Evolutionary conservation across 1,284 basidiomycete genomes (phyloP).

Genomic region (Fomitopsis palustris): DNA sequence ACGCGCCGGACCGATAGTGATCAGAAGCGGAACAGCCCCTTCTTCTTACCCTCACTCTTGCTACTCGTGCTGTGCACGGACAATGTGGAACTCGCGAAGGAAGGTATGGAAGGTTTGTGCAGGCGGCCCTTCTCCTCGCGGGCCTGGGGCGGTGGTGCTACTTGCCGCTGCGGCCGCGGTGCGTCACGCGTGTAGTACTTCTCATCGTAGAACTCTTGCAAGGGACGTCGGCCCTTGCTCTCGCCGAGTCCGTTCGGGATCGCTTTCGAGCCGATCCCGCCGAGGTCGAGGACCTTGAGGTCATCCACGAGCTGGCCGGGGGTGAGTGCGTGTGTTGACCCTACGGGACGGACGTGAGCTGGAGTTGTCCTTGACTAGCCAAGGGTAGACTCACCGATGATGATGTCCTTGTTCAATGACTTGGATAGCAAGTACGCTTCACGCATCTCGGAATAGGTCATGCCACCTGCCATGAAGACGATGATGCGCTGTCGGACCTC

Average conservation of each 20-base stretch:
- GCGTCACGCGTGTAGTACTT: slow-evolving; percentile 68
- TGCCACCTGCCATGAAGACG: slow-evolving; percentile 92
- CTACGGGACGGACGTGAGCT: slow-evolving; percentile 37
- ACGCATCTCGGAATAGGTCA: slow-evolving; percentile 95
- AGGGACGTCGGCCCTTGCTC: slow-evolving; percentile 44
- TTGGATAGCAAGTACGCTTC: slow-evolving; percentile 82
- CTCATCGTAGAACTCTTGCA: slow-evolving; percentile 76
- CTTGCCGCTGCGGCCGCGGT: slow-evolving; percentile 43
- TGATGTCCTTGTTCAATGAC: slow-evolving; percentile 81
- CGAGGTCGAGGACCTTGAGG: slow-evolving; percentile 80
- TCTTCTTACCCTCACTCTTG: slow-evolving; percentile 57
- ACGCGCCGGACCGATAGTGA: background rate
- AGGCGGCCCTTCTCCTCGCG: slow-evolving; percentile 19
- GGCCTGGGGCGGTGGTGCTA: slow-evolving; percentile 30
- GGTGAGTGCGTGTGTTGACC: slow-evolving; percentile 86
- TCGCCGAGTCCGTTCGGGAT: slow-evolving; percentile 74
- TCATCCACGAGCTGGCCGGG: slow-evolving; percentile 86
- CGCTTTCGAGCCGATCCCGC: slow-evolving; percentile 67
- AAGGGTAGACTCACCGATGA: slow-evolving; percentile 64
- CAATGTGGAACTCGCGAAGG: slow-evolving; percentile 45
- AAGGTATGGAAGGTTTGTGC: slow-evolving; percentile 34
- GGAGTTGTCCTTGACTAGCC: background rate
- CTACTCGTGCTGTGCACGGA: slow-evolving; percentile 40
- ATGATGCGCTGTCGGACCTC: slow-evolving; percentile 82
- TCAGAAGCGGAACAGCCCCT: slow-evolving; percentile 71